These are phyloP conservation scores for Priceomyces carsonii DNA, from an alignment of 805 yeast species.

Conservation along the genomic window DNA sequence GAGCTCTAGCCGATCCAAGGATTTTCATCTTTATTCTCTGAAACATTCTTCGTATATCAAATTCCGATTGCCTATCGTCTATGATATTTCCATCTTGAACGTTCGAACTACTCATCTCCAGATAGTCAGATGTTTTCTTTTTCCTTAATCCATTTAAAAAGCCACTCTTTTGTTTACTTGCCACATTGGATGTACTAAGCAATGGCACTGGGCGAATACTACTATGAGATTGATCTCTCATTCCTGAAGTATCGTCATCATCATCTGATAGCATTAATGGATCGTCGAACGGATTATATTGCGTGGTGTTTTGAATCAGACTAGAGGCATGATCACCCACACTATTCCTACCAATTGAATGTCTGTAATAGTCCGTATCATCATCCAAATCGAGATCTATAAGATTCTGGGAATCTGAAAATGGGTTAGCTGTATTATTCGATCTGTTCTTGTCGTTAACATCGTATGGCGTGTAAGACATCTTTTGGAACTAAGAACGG, in stretches of 20 bases:
- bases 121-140: slow-evolving; percentile 24
- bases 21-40: slow-evolving; percentile 22
- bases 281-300: slow-evolving; percentile 35
- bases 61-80: slow-evolving; percentile 26
- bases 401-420: slow-evolving; percentile 25
- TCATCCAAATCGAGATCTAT: slow-evolving; percentile 31
- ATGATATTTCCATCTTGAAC: slow-evolving; percentile 9
- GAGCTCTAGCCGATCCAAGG: slow-evolving; percentile 13
- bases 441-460: slow-evolving; percentile 1
- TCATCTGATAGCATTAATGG: slow-evolving; percentile 36
- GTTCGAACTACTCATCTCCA: slow-evolving; percentile 23
- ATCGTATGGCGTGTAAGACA: slow-evolving; percentile 7
- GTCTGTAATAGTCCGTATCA: slow-evolving; percentile 8
- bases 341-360: slow-evolving; percentile 6
- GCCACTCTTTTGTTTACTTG: slow-evolving; percentile 18
- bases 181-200: slow-evolving; percentile 24
- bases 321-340: slow-evolving; percentile 2
- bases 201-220: slow-evolving; percentile 25
- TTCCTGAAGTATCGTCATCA: slow-evolving; percentile 13
- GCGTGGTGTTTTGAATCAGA: slow-evolving; percentile 2
- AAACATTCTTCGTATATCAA: slow-evolving; percentile 36
- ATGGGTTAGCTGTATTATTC: slow-evolving; percentile 20
- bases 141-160: slow-evolving; percentile 17
- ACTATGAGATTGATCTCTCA: not conserved
- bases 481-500: not conserved